These are phyloP conservation scores for Myotisia sp. DNA, from an alignment of 2,329 filamentous ascomycete genomes.

Conservation along the genomic window DNA sequence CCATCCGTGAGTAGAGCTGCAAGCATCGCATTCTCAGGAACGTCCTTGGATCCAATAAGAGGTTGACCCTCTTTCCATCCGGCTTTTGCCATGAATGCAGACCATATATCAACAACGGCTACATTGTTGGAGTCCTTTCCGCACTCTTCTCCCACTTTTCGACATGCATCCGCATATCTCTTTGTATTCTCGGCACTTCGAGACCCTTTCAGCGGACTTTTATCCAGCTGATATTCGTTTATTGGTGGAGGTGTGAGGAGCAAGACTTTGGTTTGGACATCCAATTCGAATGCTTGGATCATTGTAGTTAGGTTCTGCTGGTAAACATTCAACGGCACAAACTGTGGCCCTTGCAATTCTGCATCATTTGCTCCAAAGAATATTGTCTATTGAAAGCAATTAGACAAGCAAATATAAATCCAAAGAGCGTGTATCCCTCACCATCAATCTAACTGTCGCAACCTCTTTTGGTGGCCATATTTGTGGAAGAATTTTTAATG, in stretches of 20 bases:
- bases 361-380: constrained; percentile 90
- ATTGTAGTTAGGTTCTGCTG: constrained; percentile 58
- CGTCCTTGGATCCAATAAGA: constrained; percentile 43
- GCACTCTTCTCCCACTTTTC: constrained; percentile 44
- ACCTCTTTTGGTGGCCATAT: constrained; percentile 55
- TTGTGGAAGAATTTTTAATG: constrained; percentile 51
- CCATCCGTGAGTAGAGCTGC: constrained; percentile 42
- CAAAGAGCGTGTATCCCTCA: constrained; percentile 12
- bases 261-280: constrained; percentile 60
- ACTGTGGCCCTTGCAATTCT: constrained; percentile 55
- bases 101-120: constrained; percentile 65
- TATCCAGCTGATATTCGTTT: constrained; percentile 54
- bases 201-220: constrained; percentile 37
- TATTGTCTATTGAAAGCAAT: constrained; percentile 44
- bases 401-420: not conserved
- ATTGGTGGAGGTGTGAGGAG: constrained; percentile 66
- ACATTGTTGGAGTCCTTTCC: constrained; percentile 40
- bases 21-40: constrained; percentile 43
- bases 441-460: constrained; percentile 33
- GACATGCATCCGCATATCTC: constrained; percentile 51
- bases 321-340: constrained; percentile 64
- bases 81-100: constrained; percentile 54
- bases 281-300: constrained; percentile 54
- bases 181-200: constrained; percentile 48
- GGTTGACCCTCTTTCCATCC: constrained; percentile 39